Percentiles rank a stretch among this genome's conserved stretches.
Evolutionary conservation across 345 rosid species (phyloP).

Genomic region (Lepidium aucheri): DNA sequence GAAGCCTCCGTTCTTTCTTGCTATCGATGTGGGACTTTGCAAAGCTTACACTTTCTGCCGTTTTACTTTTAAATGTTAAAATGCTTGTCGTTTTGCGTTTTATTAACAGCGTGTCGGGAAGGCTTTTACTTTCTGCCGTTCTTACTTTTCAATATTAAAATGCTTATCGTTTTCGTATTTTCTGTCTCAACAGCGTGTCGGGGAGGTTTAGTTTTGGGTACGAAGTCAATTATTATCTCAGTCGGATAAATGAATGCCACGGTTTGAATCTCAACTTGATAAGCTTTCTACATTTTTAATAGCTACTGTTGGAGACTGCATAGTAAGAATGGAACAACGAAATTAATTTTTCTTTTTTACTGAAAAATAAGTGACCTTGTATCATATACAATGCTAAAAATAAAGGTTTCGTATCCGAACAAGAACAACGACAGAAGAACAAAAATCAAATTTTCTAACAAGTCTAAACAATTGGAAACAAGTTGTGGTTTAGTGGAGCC

Average conservation of each 20-base stretch:
- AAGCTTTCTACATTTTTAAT: neutral
- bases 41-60: neutral
- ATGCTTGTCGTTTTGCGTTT: neutral
- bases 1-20: neutral
- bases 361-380: neutral
- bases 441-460: neutral
- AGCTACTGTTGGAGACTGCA: neutral
- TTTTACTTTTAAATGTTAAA: neutral
- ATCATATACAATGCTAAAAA: conserved; percentile 19
- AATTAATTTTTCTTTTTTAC: neutral
- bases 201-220: neutral
- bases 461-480: conserved; percentile 14
- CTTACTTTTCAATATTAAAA: neutral
- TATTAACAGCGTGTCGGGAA: neutral
- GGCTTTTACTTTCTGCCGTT: neutral
- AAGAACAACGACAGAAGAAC: too few species aligned
- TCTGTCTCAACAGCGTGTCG: neutral
- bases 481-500: conserved; percentile 40
- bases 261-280: neutral
- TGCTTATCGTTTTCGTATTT: neutral
- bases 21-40: conserved; percentile 13
- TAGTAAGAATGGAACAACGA: neutral
- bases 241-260: neutral
- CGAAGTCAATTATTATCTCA: too few species aligned
- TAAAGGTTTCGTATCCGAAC: conserved; percentile 1